These are phyloP conservation scores for Papilionanthe hybrid DNA, from an alignment of 116 monocot species.

Conservation along the genomic window DNA sequence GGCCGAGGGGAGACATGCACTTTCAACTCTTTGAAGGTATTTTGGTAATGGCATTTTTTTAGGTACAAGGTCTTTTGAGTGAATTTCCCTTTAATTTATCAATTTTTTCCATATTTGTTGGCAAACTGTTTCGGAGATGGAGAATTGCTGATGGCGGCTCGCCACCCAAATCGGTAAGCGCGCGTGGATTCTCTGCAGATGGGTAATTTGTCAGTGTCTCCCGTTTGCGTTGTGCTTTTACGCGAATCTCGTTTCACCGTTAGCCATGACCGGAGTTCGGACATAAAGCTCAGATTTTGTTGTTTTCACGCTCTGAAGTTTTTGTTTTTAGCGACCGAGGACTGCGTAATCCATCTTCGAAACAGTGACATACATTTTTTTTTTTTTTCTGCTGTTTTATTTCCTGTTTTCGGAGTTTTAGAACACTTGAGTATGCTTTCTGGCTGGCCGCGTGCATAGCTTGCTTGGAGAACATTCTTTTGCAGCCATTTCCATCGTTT, in stretches of 20 bases:
- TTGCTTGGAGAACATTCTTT: neutral
- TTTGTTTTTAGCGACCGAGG: neutral
- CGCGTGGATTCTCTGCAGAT: conserved; percentile 1
- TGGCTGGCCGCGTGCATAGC: neutral
- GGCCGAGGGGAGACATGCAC: neutral
- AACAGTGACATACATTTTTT: too few species aligned
- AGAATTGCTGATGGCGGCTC: conserved; percentile 11
- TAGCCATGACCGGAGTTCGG: neutral
- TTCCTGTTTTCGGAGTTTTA: too few species aligned
- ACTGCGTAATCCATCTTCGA: too few species aligned
- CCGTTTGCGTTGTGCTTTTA: neutral
- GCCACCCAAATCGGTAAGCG: conserved; percentile 3
- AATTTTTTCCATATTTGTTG: conserved; percentile 11
- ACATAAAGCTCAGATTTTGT: conserved; percentile 6
- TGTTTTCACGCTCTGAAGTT: neutral
- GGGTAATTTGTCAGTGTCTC: conserved; percentile 16
- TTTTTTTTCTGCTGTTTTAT: too few species aligned
- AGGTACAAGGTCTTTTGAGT: neutral
- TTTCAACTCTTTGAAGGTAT: neutral
- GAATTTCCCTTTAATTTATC: neutral
- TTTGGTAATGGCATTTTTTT: conserved; percentile 6
- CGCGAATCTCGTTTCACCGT: neutral
- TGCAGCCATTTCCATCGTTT: neutral
- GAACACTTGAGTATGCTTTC: too few species aligned
- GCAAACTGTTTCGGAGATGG: conserved; percentile 4